Percentiles rank a stretch among this genome's conserved stretches.
Conservation (phyloP, 2,329 filamentous ascomycete species). For the Akanthomyces uredinophilus region DNA sequence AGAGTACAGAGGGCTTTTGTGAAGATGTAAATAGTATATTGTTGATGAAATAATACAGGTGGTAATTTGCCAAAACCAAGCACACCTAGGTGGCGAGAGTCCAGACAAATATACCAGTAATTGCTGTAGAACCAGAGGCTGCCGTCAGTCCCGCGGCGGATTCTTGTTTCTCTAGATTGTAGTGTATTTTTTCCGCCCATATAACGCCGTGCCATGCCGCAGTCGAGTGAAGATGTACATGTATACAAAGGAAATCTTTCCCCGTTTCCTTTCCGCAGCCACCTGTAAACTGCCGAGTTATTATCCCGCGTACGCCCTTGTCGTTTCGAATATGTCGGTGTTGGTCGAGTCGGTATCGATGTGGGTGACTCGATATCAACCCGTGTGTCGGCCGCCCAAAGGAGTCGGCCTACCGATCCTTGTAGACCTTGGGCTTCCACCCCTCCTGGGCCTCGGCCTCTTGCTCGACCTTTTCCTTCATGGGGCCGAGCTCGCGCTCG, state of each 20-base stretch:
- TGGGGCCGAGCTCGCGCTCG: slow-evolving; percentile 75
- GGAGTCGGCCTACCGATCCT: slow-evolving; percentile 57
- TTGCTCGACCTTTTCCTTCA: slow-evolving; percentile 63
- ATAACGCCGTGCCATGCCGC: slow-evolving; percentile 49
- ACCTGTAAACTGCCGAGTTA: neutral
- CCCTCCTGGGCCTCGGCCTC: slow-evolving; percentile 79
- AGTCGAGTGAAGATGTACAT: slow-evolving; percentile 51
- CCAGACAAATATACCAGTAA: neutral
- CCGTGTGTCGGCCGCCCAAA: neutral
- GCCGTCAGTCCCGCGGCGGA: neutral
- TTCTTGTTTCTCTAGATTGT: slow-evolving; percentile 23
- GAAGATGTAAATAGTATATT: slow-evolving; percentile 1
- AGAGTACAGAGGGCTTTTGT: neutral
- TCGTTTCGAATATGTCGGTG: neutral
- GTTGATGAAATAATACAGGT: slow-evolving; percentile 13
- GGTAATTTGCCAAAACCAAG: neutral
- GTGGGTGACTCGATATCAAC: neutral
- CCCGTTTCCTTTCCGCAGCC: slow-evolving; percentile 12
- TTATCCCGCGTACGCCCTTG: neutral
- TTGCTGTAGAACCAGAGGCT: neutral
- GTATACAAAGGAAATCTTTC: slow-evolving; percentile 28
- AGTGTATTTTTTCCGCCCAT: slow-evolving; percentile 14
- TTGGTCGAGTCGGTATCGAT: neutral
- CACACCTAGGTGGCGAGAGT: neutral
- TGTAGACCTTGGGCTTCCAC: slow-evolving; percentile 93